These are phyloP conservation scores for Hypoxylon subgilvum DNA, from an alignment of 495 filamentous ascomycete species.

Conservation along the genomic window DNA sequence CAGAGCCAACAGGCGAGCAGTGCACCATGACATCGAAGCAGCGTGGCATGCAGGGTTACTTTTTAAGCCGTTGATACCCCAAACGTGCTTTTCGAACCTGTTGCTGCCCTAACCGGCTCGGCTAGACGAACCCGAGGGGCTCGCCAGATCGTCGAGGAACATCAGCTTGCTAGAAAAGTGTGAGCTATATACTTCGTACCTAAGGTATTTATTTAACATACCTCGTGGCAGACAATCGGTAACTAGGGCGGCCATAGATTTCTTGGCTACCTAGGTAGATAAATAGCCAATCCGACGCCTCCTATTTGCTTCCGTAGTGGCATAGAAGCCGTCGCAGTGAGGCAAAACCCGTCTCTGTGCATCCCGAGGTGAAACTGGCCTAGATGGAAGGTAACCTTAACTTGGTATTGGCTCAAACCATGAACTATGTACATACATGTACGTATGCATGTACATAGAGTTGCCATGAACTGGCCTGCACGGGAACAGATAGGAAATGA, in stretches of 20 bases:
- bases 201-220: too few species aligned
- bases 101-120: constrained; percentile 34
- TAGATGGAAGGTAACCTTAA: constrained; percentile 31
- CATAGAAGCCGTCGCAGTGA: constrained; percentile 17
- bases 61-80: constrained; percentile 38
- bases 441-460: too few species aligned
- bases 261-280: constrained; percentile 14
- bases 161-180: constrained; percentile 1
- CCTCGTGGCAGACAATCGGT: constrained; percentile 1
- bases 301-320: constrained; percentile 18
- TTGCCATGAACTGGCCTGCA: constrained; percentile 14
- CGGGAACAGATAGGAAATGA: not conserved
- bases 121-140: constrained; percentile 27
- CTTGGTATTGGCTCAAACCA: constrained; percentile 18
- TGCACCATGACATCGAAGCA: constrained; percentile 26
- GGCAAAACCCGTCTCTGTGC: constrained; percentile 23
- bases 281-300: constrained; percentile 20
- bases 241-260: constrained; percentile 12
- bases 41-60: constrained; percentile 28
- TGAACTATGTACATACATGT: too few species aligned
- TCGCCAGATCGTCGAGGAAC: constrained; percentile 9
- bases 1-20: constrained; percentile 20
- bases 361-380: constrained; percentile 29
- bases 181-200: too few species aligned
- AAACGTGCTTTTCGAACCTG: constrained; percentile 23